A percentile compares a stretch with the other conserved stretches of the same genome.
phyloP scores from a whole-genome alignment of 2,329 filamentous ascomycete genomes.

The Neonectria ditissima region DNA sequence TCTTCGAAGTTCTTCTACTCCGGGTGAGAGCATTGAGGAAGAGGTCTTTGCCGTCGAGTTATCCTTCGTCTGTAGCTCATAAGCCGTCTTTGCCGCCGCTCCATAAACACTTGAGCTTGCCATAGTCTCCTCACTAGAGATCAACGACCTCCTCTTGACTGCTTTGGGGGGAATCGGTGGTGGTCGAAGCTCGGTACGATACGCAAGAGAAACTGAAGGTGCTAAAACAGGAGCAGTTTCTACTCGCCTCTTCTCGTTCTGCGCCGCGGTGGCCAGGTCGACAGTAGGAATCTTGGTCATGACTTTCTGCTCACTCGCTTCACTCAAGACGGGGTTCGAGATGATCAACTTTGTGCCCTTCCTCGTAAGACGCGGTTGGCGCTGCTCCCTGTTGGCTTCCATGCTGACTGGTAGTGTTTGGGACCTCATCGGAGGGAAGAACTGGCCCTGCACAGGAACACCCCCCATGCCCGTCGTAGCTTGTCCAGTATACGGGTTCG shows the following conservation, averaged over 20 bases:
- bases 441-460: conserved; percentile 53
- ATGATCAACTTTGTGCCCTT: conserved; percentile 59
- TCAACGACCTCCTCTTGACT: conserved; percentile 49
- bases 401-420: conserved; percentile 40
- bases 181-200: conserved; percentile 53
- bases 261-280: conserved; percentile 62
- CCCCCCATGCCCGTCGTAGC: conserved; percentile 53
- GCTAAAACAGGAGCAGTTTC: conserved; percentile 47
- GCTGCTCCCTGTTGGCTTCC: conserved; percentile 26
- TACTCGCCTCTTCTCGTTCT: conserved; percentile 59
- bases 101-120: conserved; percentile 12
- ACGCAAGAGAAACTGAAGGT: conserved; percentile 49
- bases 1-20: conserved; percentile 61
- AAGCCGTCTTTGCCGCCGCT: conserved; percentile 6
- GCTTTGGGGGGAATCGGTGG: conserved; percentile 50
- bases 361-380: conserved; percentile 42
- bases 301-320: conserved; percentile 53
- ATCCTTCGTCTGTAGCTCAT: conserved; percentile 22
- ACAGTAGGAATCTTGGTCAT: conserved; percentile 61
- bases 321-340: conserved; percentile 60
- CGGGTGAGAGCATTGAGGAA: conserved; percentile 64
- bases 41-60: conserved; percentile 56
- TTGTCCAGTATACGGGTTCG: conserved; percentile 53
- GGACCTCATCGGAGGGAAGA: conserved; percentile 57
- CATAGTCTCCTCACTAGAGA: conserved; percentile 55